phyloP scores from a whole-genome alignment of 2,329 filamentous ascomycete genomes.

The Helminthosporium solani region DNA sequence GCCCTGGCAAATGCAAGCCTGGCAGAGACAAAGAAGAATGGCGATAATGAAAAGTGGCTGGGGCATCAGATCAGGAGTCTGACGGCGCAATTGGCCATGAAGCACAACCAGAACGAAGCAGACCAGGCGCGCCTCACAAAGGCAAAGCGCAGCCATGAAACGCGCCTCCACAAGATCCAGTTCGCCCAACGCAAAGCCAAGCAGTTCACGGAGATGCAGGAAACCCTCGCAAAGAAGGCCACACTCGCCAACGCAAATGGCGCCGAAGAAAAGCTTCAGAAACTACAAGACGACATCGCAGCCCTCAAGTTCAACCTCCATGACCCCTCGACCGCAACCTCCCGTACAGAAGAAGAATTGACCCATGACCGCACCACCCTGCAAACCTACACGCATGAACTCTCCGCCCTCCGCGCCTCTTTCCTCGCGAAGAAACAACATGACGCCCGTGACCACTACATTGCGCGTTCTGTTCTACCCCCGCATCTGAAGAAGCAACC shows the following conservation, averaged over 20 bases:
- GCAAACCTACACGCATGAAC: conserved; percentile 12
- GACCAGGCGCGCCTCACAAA: conserved; percentile 26
- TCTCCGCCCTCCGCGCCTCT: conserved; percentile 22
- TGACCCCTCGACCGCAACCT: conserved; percentile 13
- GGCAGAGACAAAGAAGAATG: conserved; percentile 12
- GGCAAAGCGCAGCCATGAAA: conserved; percentile 24
- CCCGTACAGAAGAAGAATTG: conserved; percentile 12
- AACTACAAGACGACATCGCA: conserved; percentile 14
- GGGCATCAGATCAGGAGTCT: conserved; percentile 27
- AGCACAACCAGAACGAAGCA: conserved; percentile 26
- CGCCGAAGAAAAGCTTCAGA: conserved; percentile 20
- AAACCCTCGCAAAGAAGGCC: conserved; percentile 13
- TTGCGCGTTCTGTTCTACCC: conserved; percentile 28
- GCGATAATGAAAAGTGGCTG: conserved; percentile 27
- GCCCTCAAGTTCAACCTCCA: conserved; percentile 13
- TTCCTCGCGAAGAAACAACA: conserved; percentile 22
- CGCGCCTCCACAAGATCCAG: conserved; percentile 22
- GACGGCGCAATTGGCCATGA: conserved; percentile 25
- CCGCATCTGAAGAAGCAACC: conserved; percentile 15
- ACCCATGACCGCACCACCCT: conserved; percentile 15
- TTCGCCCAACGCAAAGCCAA: conserved; percentile 27
- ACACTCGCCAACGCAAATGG: conserved; percentile 23
- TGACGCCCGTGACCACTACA: conserved; percentile 21
- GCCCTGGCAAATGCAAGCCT: conserved; percentile 19
- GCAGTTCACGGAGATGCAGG: conserved; percentile 22